Conservation (phyloP, 768 basidiomycete genomes). For the Boletus eberwhitei region DNA sequence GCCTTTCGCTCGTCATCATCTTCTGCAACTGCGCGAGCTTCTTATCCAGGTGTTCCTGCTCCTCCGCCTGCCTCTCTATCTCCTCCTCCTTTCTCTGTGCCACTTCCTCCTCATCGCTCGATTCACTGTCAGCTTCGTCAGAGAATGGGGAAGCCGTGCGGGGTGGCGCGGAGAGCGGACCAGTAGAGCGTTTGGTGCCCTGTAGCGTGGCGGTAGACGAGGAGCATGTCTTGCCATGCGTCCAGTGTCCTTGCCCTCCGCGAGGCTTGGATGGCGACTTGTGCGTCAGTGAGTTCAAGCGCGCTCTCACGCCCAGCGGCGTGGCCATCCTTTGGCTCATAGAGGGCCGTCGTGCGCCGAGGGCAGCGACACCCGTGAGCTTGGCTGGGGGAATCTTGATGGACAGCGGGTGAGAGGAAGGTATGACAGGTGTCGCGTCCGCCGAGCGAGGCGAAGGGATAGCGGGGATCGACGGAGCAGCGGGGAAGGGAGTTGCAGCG, state of each 20-base stretch:
- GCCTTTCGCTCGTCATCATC: slow-evolving; percentile 69
- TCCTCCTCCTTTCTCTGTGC: slow-evolving; percentile 62
- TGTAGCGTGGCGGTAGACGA: slow-evolving; percentile 76
- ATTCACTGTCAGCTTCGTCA: slow-evolving; percentile 49
- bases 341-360: slow-evolving; percentile 26
- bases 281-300: slow-evolving; percentile 64
- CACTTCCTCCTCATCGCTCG: slow-evolving; percentile 58
- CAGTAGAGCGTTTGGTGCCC: slow-evolving; percentile 33
- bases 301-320: slow-evolving; percentile 64
- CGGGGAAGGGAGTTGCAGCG: slow-evolving; percentile 26
- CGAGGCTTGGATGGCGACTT: slow-evolving; percentile 41
- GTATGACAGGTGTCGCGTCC: slow-evolving; percentile 13
- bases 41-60: slow-evolving; percentile 61
- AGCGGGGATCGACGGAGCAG: slow-evolving; percentile 12
- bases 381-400: slow-evolving; percentile 25
- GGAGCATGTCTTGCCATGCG: slow-evolving; percentile 49
- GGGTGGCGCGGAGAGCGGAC: slow-evolving; percentile 27
- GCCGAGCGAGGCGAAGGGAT: slow-evolving; percentile 11
- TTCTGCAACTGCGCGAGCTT: slow-evolving; percentile 67
- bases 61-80: slow-evolving; percentile 60
- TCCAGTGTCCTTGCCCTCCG: slow-evolving; percentile 2
- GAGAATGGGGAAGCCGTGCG: slow-evolving; percentile 51
- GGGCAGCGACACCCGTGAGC: slow-evolving; percentile 1
- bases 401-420: slow-evolving; percentile 19
- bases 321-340: slow-evolving; percentile 47